These are phyloP conservation scores for Coniella lustricola DNA, from an alignment of 2,329 filamentous ascomycete genomes.

Conservation along the genomic window DNA sequence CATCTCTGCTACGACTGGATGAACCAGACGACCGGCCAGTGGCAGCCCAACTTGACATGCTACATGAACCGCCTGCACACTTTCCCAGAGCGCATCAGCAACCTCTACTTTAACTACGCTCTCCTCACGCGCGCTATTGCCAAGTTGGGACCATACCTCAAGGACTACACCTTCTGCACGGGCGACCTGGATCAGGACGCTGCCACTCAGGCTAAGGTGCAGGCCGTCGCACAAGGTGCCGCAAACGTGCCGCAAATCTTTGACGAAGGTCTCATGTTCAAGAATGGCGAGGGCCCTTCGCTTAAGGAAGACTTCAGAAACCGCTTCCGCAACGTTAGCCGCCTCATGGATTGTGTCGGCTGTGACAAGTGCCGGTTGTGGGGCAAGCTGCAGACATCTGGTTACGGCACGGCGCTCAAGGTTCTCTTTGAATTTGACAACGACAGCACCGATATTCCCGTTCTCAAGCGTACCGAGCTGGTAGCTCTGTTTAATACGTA, in stretches of 20 bases:
- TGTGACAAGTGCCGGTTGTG: constrained; percentile 98
- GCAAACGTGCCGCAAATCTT: constrained; percentile 74
- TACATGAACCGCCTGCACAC: constrained; percentile 80
- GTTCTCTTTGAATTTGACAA: constrained; percentile 90
- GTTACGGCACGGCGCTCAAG: constrained; percentile 91
- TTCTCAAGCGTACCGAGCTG: constrained; percentile 80
- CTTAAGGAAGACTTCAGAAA: constrained; percentile 97
- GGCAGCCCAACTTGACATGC: constrained; percentile 85
- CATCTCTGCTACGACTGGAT: constrained; percentile 95
- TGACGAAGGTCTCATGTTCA: constrained; percentile 93
- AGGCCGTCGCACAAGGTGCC: constrained; percentile 65
- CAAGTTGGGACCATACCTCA: constrained; percentile 76
- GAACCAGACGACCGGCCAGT: constrained; percentile 89
- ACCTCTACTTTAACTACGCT: constrained; percentile 98
- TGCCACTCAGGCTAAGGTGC: constrained; percentile 73
- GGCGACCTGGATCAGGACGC: constrained; percentile 74
- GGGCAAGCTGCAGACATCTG: constrained; percentile 93
- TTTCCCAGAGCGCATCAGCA: constrained; percentile 86
- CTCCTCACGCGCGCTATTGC: constrained; percentile 86
- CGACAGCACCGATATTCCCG: constrained; percentile 54
- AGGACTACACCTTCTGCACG: constrained; percentile 82
- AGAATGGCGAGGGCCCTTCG: constrained; percentile 63
- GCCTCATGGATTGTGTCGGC: constrained; percentile 96
- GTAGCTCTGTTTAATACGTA: constrained; percentile 94
- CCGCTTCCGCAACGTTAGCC: constrained; percentile 92